Percentiles rank a stretch among this genome's conserved stretches.
These are phyloP conservation scores for Teratosphaeria nubilosa DNA, from an alignment of 2,329 filamentous ascomycete genomes.

Conservation along the genomic window DNA sequence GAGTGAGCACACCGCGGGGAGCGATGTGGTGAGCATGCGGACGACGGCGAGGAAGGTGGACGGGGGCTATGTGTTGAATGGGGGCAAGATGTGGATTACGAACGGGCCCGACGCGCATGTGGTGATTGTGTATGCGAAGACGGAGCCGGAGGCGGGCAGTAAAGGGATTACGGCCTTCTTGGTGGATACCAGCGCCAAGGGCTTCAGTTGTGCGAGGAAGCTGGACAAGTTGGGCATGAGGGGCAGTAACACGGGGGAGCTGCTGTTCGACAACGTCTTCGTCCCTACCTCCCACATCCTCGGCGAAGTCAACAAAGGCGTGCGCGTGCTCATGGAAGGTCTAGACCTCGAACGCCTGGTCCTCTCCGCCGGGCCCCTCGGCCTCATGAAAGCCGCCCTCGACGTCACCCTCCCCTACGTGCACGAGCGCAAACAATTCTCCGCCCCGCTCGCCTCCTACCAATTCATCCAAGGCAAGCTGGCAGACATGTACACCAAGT, in stretches of 20 bases:
- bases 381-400: slow-evolving; percentile 85
- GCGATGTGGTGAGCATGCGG: slow-evolving; percentile 93
- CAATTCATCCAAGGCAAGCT: slow-evolving; percentile 88
- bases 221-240: slow-evolving; percentile 98
- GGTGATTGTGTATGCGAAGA: slow-evolving; percentile 96
- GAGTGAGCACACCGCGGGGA: slow-evolving; percentile 84
- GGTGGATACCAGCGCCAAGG: slow-evolving; percentile 60
- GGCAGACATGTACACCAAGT: slow-evolving; percentile 95
- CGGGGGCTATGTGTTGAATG: slow-evolving; percentile 76
- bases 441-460: slow-evolving; percentile 75
- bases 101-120: slow-evolving; percentile 90
- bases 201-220: slow-evolving; percentile 81
- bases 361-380: slow-evolving; percentile 78
- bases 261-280: slow-evolving; percentile 84
- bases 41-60: slow-evolving; percentile 70
- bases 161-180: slow-evolving; percentile 96
- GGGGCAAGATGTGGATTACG: slow-evolving; percentile 99
- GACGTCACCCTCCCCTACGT: slow-evolving; percentile 82
- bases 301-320: slow-evolving; percentile 69
- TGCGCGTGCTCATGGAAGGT: slow-evolving; percentile 89
- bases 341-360: slow-evolving; percentile 90
- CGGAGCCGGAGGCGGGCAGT: slow-evolving; percentile 63
- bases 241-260: slow-evolving; percentile 89
- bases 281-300: slow-evolving; percentile 75
- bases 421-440: slow-evolving; percentile 84